These are phyloP conservation scores for Xylariaceae sp. DNA, from an alignment of 2,329 filamentous ascomycete genomes.

Conservation along the genomic window DNA sequence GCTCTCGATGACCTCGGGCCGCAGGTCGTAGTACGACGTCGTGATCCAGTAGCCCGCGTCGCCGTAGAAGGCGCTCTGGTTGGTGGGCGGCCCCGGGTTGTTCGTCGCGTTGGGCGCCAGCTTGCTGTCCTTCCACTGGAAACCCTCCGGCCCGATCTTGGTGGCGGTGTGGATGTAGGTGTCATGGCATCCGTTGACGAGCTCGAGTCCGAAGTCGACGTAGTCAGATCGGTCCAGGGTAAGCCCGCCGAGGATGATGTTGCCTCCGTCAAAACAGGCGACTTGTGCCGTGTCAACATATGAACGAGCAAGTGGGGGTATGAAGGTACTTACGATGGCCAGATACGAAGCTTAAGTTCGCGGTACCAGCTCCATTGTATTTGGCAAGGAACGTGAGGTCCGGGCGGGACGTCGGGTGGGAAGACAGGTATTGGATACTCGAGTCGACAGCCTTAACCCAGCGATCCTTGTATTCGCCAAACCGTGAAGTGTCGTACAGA, in stretches of 20 bases:
- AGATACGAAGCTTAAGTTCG: constrained; percentile 38
- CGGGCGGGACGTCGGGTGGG: constrained; percentile 59
- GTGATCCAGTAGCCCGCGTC: constrained; percentile 69
- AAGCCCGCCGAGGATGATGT: constrained; percentile 76
- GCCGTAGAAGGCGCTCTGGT: constrained; percentile 57
- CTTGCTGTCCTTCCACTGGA: constrained; percentile 53
- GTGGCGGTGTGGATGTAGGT: constrained; percentile 68
- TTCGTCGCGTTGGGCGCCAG: constrained; percentile 30
- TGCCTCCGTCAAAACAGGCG: constrained; percentile 80
- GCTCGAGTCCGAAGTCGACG: constrained; percentile 66
- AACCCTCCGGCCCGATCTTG: constrained; percentile 71
- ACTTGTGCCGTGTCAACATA: constrained; percentile 37
- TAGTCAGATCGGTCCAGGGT: constrained; percentile 63
- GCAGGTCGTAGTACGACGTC: constrained; percentile 58
- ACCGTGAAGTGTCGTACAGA: constrained; percentile 66
- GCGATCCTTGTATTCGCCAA: constrained; percentile 61
- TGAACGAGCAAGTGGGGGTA: background rate
- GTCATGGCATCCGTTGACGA: constrained; percentile 68
- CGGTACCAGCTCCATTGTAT: constrained; percentile 41
- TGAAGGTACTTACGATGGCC: constrained; percentile 41
- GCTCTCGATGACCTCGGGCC: constrained; percentile 78
- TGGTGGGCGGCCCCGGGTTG: constrained; percentile 38
- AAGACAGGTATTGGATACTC: constrained; percentile 66
- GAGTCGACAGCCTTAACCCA: constrained; percentile 76
- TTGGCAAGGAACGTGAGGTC: constrained; percentile 69